A percentile compares a stretch with the other conserved stretches of the same genome.
Conservation (phyloP, 345 rosid species). For the Lumnitzera racemosa region DNA sequence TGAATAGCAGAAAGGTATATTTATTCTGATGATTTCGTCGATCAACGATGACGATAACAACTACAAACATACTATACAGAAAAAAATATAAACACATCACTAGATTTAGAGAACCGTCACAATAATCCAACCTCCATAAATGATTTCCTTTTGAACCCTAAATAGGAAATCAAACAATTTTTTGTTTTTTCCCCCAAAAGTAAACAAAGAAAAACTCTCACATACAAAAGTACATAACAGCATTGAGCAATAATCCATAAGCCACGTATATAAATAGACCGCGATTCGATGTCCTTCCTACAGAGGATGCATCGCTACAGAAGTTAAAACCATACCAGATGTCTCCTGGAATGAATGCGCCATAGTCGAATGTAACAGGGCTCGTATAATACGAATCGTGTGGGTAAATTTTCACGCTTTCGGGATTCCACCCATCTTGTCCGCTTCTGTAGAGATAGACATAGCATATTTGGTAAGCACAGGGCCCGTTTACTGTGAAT, state of each 20-base stretch:
- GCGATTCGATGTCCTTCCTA: not conserved
- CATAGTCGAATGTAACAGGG: conserved; percentile 46
- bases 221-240: conserved; percentile 15
- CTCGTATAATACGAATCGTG: conserved; percentile 12
- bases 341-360: conserved; percentile 46
- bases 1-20: too few species aligned
- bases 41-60: too few species aligned
- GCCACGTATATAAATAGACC: conserved; percentile 12
- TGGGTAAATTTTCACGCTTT: conserved; percentile 41
- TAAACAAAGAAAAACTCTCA: not conserved
- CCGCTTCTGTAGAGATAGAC: conserved; percentile 73
- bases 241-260: conserved; percentile 22
- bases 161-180: too few species aligned
- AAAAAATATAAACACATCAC: too few species aligned
- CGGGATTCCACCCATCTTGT: conserved; percentile 83
- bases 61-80: too few species aligned
- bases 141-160: too few species aligned
- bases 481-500: conserved; percentile 63
- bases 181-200: too few species aligned
- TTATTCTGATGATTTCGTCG: too few species aligned
- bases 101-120: too few species aligned
- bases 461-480: conserved; percentile 67
- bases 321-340: conserved; percentile 75
- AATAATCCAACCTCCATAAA: too few species aligned
- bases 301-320: conserved; percentile 43